Base-by-base conservation (phyloP, 2,329 filamentous ascomycete genomes). In the Fusarium goolgardi region DNA sequence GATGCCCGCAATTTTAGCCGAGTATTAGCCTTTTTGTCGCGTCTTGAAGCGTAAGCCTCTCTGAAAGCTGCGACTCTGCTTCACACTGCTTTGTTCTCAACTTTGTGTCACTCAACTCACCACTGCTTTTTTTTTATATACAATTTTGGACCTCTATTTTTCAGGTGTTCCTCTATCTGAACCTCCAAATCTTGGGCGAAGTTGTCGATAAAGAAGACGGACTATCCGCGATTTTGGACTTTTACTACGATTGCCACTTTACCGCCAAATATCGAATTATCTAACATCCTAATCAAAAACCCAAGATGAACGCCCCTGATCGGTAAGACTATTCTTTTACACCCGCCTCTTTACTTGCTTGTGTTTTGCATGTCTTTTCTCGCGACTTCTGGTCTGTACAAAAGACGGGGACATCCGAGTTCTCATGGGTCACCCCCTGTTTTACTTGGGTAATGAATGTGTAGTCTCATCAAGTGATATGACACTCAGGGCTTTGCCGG, bases 271-370 rank as follows among this genome's bases (percentile, higher is more conserved):
- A n/a, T 32, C 37, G 18, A 63, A 34, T 39, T 43, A 39, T 37
- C 44, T 55, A 55, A 60, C 49, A 61, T 31, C 23, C 25, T 7
- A 23, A 41, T 27, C 20, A 54, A 52, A 25, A 57, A 41, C 20
- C 40, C 11, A 82, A 71, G 29, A 86, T 87, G 85, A 87, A 87
- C 79, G 85, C 85, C 15, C 85, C 85, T 20, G 85, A 87, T 74
- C 80, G 85, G 85, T 86, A 69, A 77, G 84, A 78, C 39, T 9
- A 16, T 16, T 52, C 18, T 49, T 46, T 49, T 54, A 3, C n/a
- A 4, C 15, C 10, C 27, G 18, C 27, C 35, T 44, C 23, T 47
- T 32, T 37, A 21, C 47, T 55, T 31, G 20, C 31, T 35, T 44
- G 25, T 27, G 2, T 16, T 40, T 34, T 8, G 32, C 15, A 11